Evolutionary conservation across 441 rosid species (phyloP).

Genomic region (Pelargonium myrrhifolium): DNA sequence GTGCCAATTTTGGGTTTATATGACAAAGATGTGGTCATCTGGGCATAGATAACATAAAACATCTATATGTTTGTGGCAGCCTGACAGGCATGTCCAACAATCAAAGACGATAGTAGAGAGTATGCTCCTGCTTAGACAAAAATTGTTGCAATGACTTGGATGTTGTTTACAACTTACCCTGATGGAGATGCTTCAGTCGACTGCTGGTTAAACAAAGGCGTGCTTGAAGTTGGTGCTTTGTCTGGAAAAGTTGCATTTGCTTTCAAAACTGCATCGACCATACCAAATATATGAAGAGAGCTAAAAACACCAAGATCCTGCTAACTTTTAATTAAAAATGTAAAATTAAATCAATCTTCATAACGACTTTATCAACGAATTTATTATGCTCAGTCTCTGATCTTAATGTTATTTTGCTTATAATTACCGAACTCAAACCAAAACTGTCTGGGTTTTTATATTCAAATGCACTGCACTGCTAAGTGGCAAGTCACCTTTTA

Average conservation of each 20-base stretch:
- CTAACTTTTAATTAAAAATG: neutral
- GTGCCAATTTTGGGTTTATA: neutral
- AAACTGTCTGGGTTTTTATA: too few species aligned
- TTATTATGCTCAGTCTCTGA: neutral
- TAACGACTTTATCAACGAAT: neutral
- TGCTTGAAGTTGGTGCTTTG: constrained; percentile 52
- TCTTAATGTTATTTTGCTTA: neutral
- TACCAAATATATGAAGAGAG: neutral
- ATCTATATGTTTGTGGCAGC: neutral
- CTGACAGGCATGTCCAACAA: neutral
- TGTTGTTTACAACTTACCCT: constrained; percentile 37
- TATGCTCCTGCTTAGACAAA: neutral
- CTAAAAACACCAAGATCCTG: neutral
- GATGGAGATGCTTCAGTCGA: constrained; percentile 55
- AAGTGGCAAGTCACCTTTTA: too few species aligned
- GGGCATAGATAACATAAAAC: neutral
- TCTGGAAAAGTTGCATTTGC: constrained; percentile 62
- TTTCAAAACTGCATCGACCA: constrained; percentile 64
- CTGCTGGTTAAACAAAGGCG: constrained; percentile 60
- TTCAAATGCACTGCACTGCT: too few species aligned
- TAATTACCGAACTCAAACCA: neutral
- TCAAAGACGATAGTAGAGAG: neutral
- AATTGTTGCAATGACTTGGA: neutral
- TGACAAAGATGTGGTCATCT: neutral
- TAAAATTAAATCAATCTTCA: neutral